phyloP scores from a whole-genome alignment of 106 monocot genomes.

The Apostasia shenzhenica region DNA sequence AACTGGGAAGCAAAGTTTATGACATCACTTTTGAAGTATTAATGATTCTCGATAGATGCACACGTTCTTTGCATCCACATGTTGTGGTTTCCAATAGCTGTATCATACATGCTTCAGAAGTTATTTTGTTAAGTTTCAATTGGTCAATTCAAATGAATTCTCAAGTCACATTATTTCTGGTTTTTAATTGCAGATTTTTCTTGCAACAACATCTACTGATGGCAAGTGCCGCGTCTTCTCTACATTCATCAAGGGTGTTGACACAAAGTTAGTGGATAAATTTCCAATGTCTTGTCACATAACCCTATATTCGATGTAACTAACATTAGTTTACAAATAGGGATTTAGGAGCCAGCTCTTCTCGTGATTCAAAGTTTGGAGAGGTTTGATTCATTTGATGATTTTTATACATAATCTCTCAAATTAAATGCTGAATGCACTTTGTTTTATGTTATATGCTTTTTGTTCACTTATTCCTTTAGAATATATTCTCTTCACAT shows the following conservation, averaged over 20 bases:
- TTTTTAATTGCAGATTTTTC: conserved; percentile 63
- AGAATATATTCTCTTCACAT: too few species aligned
- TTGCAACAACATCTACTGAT: conserved; percentile 98
- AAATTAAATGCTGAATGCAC: background rate
- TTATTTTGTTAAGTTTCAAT: background rate
- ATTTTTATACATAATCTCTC: background rate
- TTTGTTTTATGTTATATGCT: too few species aligned
- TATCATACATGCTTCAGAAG: background rate
- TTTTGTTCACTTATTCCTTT: too few species aligned
- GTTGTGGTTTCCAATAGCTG: too few species aligned
- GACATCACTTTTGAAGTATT: too few species aligned
- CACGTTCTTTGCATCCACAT: too few species aligned
- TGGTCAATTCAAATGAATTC: background rate
- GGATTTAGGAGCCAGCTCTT: conserved; percentile 45
- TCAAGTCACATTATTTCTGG: conserved; percentile 4
- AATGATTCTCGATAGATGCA: too few species aligned
- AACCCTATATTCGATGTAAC: conserved; percentile 6
- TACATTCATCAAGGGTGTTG: conserved; percentile 94
- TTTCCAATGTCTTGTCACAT: background rate
- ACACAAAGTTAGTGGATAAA: conserved; percentile 52
- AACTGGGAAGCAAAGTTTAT: too few species aligned
- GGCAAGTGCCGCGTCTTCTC: conserved; percentile 97
- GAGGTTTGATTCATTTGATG: conserved; percentile 53
- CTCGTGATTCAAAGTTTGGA: conserved; percentile 83
- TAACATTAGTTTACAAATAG: conserved; percentile 26